Percentiles rank a stretch among this genome's conserved stretches.
Evolutionary conservation across 2,329 filamentous ascomycete species (phyloP).

Genomic region (Cordyceps farinosa): DNA sequence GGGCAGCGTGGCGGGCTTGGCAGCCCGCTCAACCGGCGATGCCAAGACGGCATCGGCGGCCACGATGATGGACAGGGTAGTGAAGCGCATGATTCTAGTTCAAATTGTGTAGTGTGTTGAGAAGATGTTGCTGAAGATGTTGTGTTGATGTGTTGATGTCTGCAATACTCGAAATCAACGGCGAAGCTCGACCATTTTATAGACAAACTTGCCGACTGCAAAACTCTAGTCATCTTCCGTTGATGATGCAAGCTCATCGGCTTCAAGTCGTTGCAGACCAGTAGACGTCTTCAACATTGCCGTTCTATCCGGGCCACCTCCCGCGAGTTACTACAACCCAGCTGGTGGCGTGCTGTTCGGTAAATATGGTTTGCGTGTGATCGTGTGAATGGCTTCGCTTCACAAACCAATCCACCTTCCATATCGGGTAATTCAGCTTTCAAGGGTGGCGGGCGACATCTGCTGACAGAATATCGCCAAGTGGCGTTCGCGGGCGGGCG

Average conservation of each 20-base stretch:
- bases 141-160: not conserved
- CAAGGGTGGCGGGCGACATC: not conserved
- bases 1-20: constrained; percentile 22
- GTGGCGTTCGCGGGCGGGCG: not conserved
- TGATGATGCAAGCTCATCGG: not conserved
- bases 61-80: constrained; percentile 1
- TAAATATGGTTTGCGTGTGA: constrained; percentile 1
- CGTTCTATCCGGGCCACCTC: not conserved
- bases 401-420: not conserved
- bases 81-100: constrained; percentile 10
- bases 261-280: not conserved
- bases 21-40: constrained; percentile 24
- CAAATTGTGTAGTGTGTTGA: not conserved
- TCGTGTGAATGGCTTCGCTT: not conserved
- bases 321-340: not conserved
- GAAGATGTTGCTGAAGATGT: not conserved
- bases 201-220: not conserved
- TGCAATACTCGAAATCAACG: not conserved
- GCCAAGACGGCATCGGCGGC: constrained; percentile 25
- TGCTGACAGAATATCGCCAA: constrained; percentile 2
- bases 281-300: not conserved
- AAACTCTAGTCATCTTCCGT: not conserved
- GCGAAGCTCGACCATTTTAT: constrained; percentile 1
- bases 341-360: constrained; percentile 9
- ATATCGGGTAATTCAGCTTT: constrained; percentile 4